Base-by-base conservation (phyloP, 768 basidiomycete species). In the Pisolithus tinctorius region DNA sequence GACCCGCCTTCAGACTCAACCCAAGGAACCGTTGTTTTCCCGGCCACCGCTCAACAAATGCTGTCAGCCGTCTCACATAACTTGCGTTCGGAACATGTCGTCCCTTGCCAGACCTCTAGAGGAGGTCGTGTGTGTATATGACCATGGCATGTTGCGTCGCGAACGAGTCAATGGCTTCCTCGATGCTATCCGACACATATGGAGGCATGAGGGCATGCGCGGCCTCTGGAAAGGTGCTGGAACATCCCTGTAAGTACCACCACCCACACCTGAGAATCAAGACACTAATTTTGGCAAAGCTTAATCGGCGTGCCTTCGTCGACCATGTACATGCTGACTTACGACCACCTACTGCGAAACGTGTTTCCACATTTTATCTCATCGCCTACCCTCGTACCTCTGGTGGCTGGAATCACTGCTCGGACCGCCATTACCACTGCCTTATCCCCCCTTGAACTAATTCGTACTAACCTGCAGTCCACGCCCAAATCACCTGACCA, bases 181-280 rank as follows among this genome's bases (percentile, higher is more conserved):
- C 63, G 90, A 93, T 64, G 91, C 93, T 3, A 74, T 95, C 6
- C 72, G 77, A 34, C 85, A 87, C 64, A 90, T 96, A 36, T 80
- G 80, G 74, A 75, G 78, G 58, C 84, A 81, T 44, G 93, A 93
- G 67, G 95, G 96, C 10, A 55, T 86, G 2, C 73, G 80, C 43
- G 94, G 93, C 0, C 71, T 99, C 1, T 99, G 96, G 96, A 94
- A 97, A 65, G 96, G 96, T 46, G 87, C 80, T 1, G 93, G 92
- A 7, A 96, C 94, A 3, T 80, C 93, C 26, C 65, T 98, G 89
- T 93, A 62, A 71, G 90, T 47, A 37, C 41, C 47, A 30, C 39
- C 31, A 20, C 36, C 11, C 34, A 13, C 0, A 36, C 17, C 20
- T 45, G 27, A 45, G 41, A 29, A 36, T 43, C 37, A 29, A 23